These are phyloP conservation scores for Chloris gayana DNA, from an alignment of 176 grass and related monocot genomes.

Conservation along the genomic window DNA sequence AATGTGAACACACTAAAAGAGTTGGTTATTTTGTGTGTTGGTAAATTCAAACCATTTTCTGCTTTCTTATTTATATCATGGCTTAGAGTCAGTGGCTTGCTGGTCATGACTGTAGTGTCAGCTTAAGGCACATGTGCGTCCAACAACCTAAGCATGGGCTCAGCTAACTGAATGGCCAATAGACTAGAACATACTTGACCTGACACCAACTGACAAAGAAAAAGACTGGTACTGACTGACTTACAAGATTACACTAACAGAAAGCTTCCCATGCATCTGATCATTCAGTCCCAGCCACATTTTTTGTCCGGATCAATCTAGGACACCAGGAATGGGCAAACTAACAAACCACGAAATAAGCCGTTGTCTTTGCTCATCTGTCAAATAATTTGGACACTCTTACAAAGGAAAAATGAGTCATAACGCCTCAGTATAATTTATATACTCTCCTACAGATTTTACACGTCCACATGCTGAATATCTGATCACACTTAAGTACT, in stretches of 20 bases:
- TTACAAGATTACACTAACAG: not conserved
- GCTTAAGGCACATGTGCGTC: not conserved
- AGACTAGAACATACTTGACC: not conserved
- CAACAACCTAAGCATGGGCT: not conserved
- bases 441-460: not conserved
- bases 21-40: too few species aligned
- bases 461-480: not conserved
- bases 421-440: not conserved
- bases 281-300: conserved; percentile 4
- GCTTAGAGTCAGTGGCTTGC: not conserved
- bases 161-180: not conserved
- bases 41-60: too few species aligned
- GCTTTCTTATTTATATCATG: too few species aligned
- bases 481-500: conserved; percentile 10
- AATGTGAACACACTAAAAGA: too few species aligned
- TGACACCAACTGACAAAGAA: not conserved
- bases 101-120: not conserved
- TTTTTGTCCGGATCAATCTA: conserved; percentile 4
- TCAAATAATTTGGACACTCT: not conserved
- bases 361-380: not conserved
- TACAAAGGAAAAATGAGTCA: conserved; percentile 1
- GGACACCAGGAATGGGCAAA: not conserved
- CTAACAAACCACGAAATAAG: not conserved
- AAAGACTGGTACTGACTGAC: not conserved
- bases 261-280: conserved; percentile 18